Conservation (phyloP, 2,329 filamentous ascomycete species). For the Dothideomycetidae sp. region DNA sequence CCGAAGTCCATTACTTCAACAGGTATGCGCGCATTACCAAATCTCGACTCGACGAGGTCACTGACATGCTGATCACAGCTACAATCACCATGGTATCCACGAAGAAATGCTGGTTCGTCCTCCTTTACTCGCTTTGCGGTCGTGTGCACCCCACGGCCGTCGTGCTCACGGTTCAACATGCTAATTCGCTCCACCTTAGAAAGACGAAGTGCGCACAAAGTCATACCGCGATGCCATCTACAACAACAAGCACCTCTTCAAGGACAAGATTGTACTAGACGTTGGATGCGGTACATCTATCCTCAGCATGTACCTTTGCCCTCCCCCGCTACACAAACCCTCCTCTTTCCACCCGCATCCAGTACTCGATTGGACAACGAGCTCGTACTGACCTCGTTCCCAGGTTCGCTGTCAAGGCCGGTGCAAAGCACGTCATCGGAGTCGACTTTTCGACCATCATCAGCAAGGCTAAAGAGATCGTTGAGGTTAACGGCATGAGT, state of each 20-base stretch:
- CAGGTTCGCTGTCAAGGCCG: constrained; percentile 93
- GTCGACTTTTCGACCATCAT: constrained; percentile 99
- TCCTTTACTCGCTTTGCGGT: too few species aligned
- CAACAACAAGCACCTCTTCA: constrained; percentile 89
- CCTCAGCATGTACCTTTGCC: constrained; percentile 71
- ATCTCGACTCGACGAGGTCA: constrained; percentile 17
- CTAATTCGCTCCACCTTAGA: constrained; percentile 38
- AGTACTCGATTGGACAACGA: constrained; percentile 1
- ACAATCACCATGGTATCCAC: constrained; percentile 58
- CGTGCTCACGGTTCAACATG: not conserved
- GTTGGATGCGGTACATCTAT: constrained; percentile 96
- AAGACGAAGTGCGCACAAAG: constrained; percentile 93
- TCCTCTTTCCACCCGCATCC: too few species aligned
- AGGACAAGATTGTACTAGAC: constrained; percentile 86
- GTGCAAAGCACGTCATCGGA: constrained; percentile 95
- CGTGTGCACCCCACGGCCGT: too few species aligned
- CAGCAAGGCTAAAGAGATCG: constrained; percentile 93
- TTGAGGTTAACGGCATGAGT: constrained; percentile 76
- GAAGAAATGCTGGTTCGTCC: constrained; percentile 93
- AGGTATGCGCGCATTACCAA: constrained; percentile 43
- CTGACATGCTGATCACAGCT: constrained; percentile 24
- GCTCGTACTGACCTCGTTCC: constrained; percentile 8
- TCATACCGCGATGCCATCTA: constrained; percentile 97
- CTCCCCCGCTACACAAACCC: too few species aligned
- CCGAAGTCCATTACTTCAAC: constrained; percentile 98